Evolutionary conservation across 495 filamentous ascomycete species (phyloP).

Genomic region (Aspergillus ostianus): DNA sequence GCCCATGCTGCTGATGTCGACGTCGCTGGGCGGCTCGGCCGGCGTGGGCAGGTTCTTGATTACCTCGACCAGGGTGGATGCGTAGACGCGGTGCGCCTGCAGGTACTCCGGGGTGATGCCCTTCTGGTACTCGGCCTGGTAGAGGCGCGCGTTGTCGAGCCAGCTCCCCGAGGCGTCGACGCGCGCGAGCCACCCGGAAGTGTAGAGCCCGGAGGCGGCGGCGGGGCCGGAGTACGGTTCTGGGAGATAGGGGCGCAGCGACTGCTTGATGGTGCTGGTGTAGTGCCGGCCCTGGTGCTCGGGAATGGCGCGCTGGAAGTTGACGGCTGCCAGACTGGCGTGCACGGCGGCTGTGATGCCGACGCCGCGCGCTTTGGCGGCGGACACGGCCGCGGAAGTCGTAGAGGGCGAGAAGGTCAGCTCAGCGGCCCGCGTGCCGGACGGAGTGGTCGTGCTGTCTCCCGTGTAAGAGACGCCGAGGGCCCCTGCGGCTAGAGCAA

Average conservation of each 20-base stretch:
- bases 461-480: constrained; percentile 23
- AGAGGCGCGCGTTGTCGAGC: constrained; percentile 27
- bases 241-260: constrained; percentile 26
- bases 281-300: constrained; percentile 24
- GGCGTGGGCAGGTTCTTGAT: constrained; percentile 12
- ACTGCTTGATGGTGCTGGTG: constrained; percentile 33
- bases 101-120: constrained; percentile 23
- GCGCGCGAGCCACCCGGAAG: constrained; percentile 25
- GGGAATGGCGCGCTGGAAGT: constrained; percentile 19
- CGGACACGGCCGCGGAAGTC: constrained; percentile 15
- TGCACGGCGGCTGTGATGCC: constrained; percentile 26
- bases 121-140: constrained; percentile 26
- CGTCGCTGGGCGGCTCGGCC: constrained; percentile 23
- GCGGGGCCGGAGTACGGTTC: constrained; percentile 24
- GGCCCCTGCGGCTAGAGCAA: constrained; percentile 12
- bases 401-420: constrained; percentile 11
- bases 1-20: constrained; percentile 32
- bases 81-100: constrained; percentile 28
- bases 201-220: constrained; percentile 27
- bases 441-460: constrained; percentile 16
- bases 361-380: constrained; percentile 17
- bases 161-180: constrained; percentile 22
- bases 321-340: constrained; percentile 26
- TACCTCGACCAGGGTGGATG: constrained; percentile 15
- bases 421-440: constrained; percentile 17